Base-by-base conservation (phyloP, 306 rosid genomes). In the Quercus rubra region DNA sequence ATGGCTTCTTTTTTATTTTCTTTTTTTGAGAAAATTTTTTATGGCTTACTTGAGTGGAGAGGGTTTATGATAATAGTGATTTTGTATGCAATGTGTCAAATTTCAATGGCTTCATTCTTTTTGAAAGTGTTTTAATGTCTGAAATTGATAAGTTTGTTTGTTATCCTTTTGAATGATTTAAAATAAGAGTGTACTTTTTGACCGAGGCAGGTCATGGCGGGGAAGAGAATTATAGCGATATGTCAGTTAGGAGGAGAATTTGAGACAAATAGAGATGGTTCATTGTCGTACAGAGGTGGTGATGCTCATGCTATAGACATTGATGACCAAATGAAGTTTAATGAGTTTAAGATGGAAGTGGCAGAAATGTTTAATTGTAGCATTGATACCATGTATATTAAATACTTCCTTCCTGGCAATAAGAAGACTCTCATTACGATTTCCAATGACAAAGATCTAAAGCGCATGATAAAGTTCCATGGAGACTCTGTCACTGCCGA, bases 181-280 rank as follows among this genome's bases (percentile, higher is more conserved):
- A 30, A 71, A 41, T 15, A 1, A 57, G n/a, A 58, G 13, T 58
- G 43, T 23, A 19, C 4, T 79, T 20, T 79, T 80, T 63, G 59
- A 20, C 62, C 38, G 78, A 64, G 64, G 66, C 86, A 90, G 99
- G 84, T 77, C 85, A 94, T 91, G 98, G 93, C 84, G 74, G 81
- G 74, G 81, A 87, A 77, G 84, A 92, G 79, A 86, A 73, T 91
- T 64, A 95, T 95, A 71, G 93, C 93, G 20, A 92, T 95, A 76
- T 95, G 99, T 85, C 99, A 95, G 78, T 91, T 88, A 3, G 99
- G 99, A 62, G 99, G 99, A 71, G 88, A 91, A 80, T 95, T 92
- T 79, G 85, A 79, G 76, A 72, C 91, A 62, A 86, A 78, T 41
- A 87, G 88, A 71, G 97, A 91, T 84, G 97, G 99, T 71, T 80